Evolutionary conservation across 257 asterid genomes (phyloP).

Genomic region (Petunia axillaris): DNA sequence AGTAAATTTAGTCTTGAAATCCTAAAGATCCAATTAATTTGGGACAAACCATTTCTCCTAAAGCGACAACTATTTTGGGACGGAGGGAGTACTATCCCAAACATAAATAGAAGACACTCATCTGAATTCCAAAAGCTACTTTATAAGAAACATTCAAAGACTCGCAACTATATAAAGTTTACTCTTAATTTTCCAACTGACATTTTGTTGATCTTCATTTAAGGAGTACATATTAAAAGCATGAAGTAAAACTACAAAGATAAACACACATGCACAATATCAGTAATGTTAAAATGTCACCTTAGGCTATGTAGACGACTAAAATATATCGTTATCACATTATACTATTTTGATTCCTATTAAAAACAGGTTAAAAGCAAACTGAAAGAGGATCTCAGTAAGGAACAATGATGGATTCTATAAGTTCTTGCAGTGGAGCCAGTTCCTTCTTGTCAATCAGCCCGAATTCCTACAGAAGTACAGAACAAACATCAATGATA

Average conservation of each 20-base stretch:
- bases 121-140: too few relatives aligned
- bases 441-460: conserved; percentile 89
- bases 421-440: conserved; percentile 87
- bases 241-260: background rate
- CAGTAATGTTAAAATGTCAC: background rate
- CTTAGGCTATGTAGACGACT: background rate
- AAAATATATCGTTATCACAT: conserved; percentile 8
- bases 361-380: conserved; percentile 12
- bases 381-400: conserved; percentile 36
- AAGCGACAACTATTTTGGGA: too few relatives aligned
- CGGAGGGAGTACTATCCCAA: too few relatives aligned
- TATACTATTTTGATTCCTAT: background rate
- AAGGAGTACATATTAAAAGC: background rate
- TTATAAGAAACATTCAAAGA: too few relatives aligned
- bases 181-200: too few relatives aligned
- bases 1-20: too few relatives aligned
- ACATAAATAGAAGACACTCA: too few relatives aligned
- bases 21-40: too few relatives aligned
- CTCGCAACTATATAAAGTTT: too few relatives aligned
- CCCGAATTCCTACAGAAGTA: conserved; percentile 78
- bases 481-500: conserved; percentile 25
- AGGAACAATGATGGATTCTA: conserved; percentile 71
- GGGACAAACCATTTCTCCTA: too few relatives aligned
- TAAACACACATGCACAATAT: background rate
- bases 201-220: too few relatives aligned